Evolutionary conservation across 768 basidiomycete genomes (phyloP).

Genomic region (Boletus coccyginus): DNA sequence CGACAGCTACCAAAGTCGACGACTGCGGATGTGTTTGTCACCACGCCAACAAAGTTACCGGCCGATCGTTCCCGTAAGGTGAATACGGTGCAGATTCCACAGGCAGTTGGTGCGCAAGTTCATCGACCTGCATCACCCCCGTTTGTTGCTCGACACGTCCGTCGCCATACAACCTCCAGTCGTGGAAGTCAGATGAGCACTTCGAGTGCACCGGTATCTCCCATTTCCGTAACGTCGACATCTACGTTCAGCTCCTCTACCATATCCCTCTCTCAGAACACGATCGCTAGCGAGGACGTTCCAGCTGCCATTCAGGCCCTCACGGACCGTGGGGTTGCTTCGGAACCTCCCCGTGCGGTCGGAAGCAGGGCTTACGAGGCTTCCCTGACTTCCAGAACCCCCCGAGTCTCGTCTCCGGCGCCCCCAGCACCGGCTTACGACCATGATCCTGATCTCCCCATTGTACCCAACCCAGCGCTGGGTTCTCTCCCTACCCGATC

Average conservation of each 20-base stretch:
- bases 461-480: slow-evolving; percentile 13
- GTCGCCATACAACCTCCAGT: slow-evolving; percentile 33
- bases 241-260: slow-evolving; percentile 27
- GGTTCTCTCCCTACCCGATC: slow-evolving; percentile 27
- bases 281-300: slow-evolving; percentile 19
- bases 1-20: slow-evolving; percentile 16
- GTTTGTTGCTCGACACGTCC: slow-evolving; percentile 32
- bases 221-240: slow-evolving; percentile 26
- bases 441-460: slow-evolving; percentile 28
- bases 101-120: slow-evolving; percentile 11
- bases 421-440: slow-evolving; percentile 21
- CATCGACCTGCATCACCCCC: slow-evolving; percentile 33
- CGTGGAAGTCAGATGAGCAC: slow-evolving; percentile 27
- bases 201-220: slow-evolving; percentile 34
- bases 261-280: slow-evolving; percentile 15
- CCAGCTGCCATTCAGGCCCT: slow-evolving; percentile 13
- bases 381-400: slow-evolving; percentile 14
- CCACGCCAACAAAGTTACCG: slow-evolving; percentile 5
- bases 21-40: slow-evolving; percentile 13
- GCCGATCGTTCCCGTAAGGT: slow-evolving; percentile 24
- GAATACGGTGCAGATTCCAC: slow-evolving; percentile 25
- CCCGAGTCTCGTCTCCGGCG: slow-evolving; percentile 27
- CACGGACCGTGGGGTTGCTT: slow-evolving; percentile 18
- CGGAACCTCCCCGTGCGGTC: slow-evolving; percentile 22
- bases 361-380: slow-evolving; percentile 15